A percentile compares a stretch with the other conserved stretches of the same genome.
Evolutionary conservation across 805 yeast genomes (phyloP).

Genomic region (Ogataea nonfermentans): DNA sequence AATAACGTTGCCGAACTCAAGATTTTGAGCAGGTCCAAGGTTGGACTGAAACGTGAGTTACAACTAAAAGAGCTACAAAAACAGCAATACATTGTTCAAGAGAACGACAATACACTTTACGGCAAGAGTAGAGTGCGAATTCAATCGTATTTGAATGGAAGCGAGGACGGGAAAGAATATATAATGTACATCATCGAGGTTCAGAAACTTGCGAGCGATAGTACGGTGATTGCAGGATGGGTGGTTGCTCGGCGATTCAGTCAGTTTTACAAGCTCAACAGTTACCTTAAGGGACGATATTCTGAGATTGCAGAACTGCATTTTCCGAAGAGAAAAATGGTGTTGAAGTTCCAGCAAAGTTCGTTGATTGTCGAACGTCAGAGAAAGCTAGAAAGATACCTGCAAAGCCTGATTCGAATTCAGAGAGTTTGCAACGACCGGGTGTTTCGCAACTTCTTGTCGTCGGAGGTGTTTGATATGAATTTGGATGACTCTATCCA

Average conservation of each 20-base stretch:
- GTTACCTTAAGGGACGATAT: conserved; percentile 54
- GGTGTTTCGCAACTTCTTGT: conserved; percentile 72
- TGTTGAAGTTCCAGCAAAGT: conserved; percentile 68
- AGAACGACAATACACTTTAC: conserved; percentile 72
- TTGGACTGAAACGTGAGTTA: conserved; percentile 69
- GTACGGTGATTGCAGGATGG: conserved; percentile 70
- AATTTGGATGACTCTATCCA: conserved; percentile 19
- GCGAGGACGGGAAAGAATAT: conserved; percentile 57
- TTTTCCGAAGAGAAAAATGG: conserved; percentile 61
- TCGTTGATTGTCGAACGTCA: conserved; percentile 65
- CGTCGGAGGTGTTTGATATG: conserved; percentile 59
- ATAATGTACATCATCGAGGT: conserved; percentile 77
- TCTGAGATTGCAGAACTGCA: conserved; percentile 47
- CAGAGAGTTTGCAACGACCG: conserved; percentile 73
- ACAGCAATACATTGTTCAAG: conserved; percentile 82
- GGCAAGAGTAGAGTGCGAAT: conserved; percentile 59
- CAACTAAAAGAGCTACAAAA: conserved; percentile 67
- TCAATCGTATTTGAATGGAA: conserved; percentile 53
- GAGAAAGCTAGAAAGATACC: conserved; percentile 57
- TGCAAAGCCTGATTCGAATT: conserved; percentile 53
- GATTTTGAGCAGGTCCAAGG: conserved; percentile 63
- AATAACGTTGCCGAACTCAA: conserved; percentile 69
- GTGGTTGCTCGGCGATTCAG: conserved; percentile 85
- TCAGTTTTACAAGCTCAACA: conserved; percentile 74
- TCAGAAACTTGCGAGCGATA: conserved; percentile 42